Percentiles rank a stretch among this genome's conserved stretches.
phyloP scores from a whole-genome alignment of 2,329 filamentous ascomycete species.

The Gaeumannomyces tritici region DNA sequence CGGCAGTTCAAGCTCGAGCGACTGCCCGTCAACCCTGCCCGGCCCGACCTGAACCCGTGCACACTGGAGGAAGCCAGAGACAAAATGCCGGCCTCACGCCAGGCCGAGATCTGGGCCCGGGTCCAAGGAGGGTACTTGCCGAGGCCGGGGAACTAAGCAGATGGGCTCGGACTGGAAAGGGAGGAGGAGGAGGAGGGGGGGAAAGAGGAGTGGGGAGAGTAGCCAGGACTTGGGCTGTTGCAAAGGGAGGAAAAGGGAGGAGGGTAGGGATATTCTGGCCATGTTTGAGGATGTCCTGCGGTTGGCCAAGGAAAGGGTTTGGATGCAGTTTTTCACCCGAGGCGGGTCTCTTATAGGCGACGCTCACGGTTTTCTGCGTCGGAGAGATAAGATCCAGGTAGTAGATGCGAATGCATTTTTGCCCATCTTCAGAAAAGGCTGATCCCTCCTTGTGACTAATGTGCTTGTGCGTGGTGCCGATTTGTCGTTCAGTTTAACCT shows the following conservation, averaged over 20 bases:
- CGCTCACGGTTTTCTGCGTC: too few relatives aligned
- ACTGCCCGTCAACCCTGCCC: constrained; percentile 1
- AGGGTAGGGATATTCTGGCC: not conserved
- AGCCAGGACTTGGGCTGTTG: not conserved
- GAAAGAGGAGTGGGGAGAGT: too few relatives aligned
- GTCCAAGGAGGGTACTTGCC: not conserved
- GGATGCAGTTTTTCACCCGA: too few relatives aligned
- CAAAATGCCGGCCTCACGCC: not conserved
- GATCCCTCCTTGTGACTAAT: too few relatives aligned
- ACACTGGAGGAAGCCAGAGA: not conserved
- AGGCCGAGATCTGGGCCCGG: not conserved
- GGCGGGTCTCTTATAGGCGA: too few relatives aligned
- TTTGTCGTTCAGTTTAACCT: too few relatives aligned
- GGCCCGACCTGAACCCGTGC: not conserved
- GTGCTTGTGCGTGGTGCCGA: too few relatives aligned
- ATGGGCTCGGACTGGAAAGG: not conserved
- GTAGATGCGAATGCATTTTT: too few relatives aligned
- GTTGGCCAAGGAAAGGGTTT: too few relatives aligned
- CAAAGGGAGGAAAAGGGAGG: not conserved
- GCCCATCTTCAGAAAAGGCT: too few relatives aligned
- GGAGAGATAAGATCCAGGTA: too few relatives aligned
- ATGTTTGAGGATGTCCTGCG: too few relatives aligned
- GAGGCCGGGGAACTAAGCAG: not conserved
- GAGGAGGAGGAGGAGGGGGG: not conserved
- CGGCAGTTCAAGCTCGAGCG: constrained; percentile 14